Percentiles rank a stretch among this genome's conserved stretches.
These are phyloP conservation scores for Protostelium mycophagum DNA, from an alignment of 78 protist species.

Conservation along the genomic window DNA sequence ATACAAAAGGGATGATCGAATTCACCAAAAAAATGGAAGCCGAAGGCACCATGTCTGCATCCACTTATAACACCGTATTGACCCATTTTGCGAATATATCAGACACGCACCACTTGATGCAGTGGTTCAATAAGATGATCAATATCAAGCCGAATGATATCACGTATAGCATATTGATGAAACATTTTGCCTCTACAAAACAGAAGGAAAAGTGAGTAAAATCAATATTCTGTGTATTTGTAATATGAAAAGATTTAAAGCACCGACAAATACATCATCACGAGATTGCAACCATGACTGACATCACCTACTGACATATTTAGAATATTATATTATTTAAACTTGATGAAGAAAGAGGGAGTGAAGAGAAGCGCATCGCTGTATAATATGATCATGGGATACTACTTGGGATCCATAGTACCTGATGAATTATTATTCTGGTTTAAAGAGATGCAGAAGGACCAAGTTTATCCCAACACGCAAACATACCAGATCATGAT, in stretches of 20 bases:
- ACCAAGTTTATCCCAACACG: background rate
- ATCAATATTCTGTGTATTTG: no score
- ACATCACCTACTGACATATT: background rate
- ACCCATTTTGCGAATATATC: background rate
- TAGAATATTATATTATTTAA: background rate
- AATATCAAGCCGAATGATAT: background rate
- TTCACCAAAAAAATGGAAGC: background rate
- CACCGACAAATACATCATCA: no score
- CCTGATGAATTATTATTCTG: background rate
- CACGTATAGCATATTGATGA: background rate
- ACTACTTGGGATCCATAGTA: background rate
- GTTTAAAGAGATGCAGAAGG: background rate
- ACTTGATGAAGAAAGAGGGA: background rate
- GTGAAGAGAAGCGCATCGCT: background rate
- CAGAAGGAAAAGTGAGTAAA: background rate
- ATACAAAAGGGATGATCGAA: background rate
- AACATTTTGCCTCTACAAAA: background rate
- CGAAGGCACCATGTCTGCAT: background rate
- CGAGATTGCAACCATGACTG: background rate
- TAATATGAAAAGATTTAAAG: no score
- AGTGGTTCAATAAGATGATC: background rate
- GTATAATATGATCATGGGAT: background rate
- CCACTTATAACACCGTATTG: background rate
- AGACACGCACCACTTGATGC: background rate
- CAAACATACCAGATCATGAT: background rate